These are phyloP conservation scores for Mucor irregularis DNA, from an alignment of 371 early-diverging fungal species.

Conservation along the genomic window DNA sequence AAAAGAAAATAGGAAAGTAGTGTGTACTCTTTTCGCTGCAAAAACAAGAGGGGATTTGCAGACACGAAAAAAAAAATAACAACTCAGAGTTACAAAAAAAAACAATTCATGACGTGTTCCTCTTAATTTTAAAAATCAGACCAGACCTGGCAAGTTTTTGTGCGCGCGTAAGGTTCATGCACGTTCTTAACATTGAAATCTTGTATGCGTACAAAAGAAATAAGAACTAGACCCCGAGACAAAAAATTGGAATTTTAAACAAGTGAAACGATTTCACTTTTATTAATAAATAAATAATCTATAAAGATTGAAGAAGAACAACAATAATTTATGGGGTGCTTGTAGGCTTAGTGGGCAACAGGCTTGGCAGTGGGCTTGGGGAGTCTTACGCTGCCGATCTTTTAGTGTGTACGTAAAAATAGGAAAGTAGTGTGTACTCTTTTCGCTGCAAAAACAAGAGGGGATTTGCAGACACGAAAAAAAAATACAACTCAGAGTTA, in stretches of 20 bases:
- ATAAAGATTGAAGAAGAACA: too few species aligned
- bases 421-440: too few species aligned
- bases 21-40: background rate
- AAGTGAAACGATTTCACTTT: too few species aligned
- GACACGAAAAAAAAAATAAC: background rate
- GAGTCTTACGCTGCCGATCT: too few species aligned
- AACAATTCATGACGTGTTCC: background rate
- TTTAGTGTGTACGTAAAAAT: too few species aligned
- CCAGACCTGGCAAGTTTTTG: background rate
- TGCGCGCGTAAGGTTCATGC: background rate
- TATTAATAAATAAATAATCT: too few species aligned
- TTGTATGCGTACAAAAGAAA: too few species aligned
- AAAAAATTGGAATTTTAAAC: too few species aligned
- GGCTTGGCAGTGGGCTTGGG: too few species aligned
- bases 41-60: background rate
- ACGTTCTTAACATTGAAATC: background rate
- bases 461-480: background rate
- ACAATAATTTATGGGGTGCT: too few species aligned
- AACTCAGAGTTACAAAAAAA: background rate
- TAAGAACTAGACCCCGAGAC: too few species aligned
- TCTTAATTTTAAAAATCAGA: background rate
- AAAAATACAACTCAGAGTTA: background rate
- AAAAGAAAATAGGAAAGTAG: slow-evolving; percentile 1
- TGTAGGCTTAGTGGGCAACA: too few species aligned
- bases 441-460: background rate